Conservation (phyloP, 2,329 filamentous ascomycete species). For the Xenoacremonium recifei region DNA sequence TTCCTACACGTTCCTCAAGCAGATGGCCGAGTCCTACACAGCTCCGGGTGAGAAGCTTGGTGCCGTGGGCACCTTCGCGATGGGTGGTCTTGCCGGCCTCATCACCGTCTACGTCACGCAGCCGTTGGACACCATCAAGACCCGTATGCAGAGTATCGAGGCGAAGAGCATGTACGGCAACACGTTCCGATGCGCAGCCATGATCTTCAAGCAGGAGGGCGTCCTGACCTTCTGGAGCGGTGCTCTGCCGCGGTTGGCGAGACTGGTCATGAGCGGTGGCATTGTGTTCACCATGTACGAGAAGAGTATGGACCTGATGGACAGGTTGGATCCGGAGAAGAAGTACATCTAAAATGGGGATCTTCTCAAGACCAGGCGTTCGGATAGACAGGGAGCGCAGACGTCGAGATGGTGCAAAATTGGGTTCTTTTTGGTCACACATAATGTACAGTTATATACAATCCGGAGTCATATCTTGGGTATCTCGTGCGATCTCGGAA, state of each 20-base stretch:
- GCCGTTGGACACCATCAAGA: constrained; percentile 91
- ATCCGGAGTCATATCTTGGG: constrained; percentile 15
- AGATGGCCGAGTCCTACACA: constrained; percentile 87
- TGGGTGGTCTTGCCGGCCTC: constrained; percentile 83
- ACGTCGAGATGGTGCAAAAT: constrained; percentile 5
- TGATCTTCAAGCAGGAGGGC: constrained; percentile 88
- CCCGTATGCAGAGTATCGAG: constrained; percentile 95
- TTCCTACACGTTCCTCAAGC: constrained; percentile 85
- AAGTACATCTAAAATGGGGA: constrained; percentile 66
- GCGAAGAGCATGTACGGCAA: constrained; percentile 80
- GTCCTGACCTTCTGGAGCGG: constrained; percentile 92
- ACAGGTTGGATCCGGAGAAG: constrained; percentile 75
- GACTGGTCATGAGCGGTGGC: constrained; percentile 86
- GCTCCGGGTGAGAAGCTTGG: constrained; percentile 94
- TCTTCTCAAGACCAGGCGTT: constrained; percentile 10
- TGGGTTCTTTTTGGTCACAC: constrained; percentile 25
- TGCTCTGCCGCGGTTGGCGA: constrained; percentile 78
- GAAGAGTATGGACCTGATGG: constrained; percentile 89
- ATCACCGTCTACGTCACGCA: constrained; percentile 83
- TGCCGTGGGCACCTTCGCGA: constrained; percentile 80
- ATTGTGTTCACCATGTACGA: constrained; percentile 99
- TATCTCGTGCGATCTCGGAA: constrained; percentile 16
- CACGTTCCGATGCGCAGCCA: constrained; percentile 75
- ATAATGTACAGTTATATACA: constrained; percentile 25
- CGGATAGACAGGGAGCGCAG: constrained; percentile 6